phyloP scores from a whole-genome alignment of 2,329 filamentous ascomycete species.

The Pseudocercospora fijiensis region DNA sequence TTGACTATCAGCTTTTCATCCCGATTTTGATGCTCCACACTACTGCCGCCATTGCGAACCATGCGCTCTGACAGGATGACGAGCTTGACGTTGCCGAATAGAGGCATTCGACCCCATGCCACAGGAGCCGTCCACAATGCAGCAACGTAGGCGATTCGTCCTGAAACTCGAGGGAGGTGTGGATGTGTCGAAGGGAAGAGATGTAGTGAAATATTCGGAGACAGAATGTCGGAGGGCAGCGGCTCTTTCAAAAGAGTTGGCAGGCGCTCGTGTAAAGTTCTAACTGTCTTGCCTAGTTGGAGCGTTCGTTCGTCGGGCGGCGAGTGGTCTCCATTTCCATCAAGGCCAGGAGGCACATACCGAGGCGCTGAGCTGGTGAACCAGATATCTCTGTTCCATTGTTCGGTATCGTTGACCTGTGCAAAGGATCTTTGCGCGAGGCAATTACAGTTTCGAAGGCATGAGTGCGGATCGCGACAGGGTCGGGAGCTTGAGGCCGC shows the following conservation, averaged over 20 bases:
- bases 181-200: constrained; percentile 74
- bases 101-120: constrained; percentile 88
- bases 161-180: constrained; percentile 87
- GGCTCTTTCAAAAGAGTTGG: constrained; percentile 61
- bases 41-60: constrained; percentile 55
- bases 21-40: constrained; percentile 41
- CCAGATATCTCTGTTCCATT: constrained; percentile 41
- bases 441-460: constrained; percentile 32
- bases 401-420: constrained; percentile 34
- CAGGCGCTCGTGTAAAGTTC: constrained; percentile 61
- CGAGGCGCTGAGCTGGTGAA: constrained; percentile 45
- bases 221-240: constrained; percentile 61
- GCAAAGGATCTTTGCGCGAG: constrained; percentile 27
- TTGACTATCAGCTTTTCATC: constrained; percentile 85
- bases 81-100: constrained; percentile 85
- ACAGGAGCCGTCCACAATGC: constrained; percentile 95
- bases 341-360: constrained; percentile 8
- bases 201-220: constrained; percentile 61
- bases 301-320: constrained; percentile 60
- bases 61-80: constrained; percentile 89
- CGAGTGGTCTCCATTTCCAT: constrained; percentile 37
- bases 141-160: constrained; percentile 84
- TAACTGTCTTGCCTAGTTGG: constrained; percentile 62
- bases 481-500: constrained; percentile 8
- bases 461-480: constrained; percentile 26